Evolutionary conservation across 1,139 yeast species (phyloP).

Genomic region (Hemisphaericaspora xylofermentans): DNA sequence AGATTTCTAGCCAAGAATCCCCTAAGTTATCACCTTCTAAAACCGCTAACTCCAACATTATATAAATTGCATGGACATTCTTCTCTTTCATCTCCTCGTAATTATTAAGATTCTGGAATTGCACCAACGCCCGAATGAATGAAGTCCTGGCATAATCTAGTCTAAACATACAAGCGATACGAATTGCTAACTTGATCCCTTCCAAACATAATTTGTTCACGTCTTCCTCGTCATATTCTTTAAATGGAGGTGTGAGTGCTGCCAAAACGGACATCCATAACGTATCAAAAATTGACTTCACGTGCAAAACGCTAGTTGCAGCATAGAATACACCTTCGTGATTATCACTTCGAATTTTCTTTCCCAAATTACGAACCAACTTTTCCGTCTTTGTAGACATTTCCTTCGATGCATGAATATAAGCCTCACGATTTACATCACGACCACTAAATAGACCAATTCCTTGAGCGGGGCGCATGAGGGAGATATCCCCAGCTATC

Average conservation of each 20-base stretch:
- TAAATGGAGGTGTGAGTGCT: slow-evolving; percentile 90
- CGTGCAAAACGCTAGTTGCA: slow-evolving; percentile 85
- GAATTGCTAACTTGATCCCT: slow-evolving; percentile 79
- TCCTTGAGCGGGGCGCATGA: slow-evolving; percentile 33
- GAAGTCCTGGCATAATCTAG: slow-evolving; percentile 84
- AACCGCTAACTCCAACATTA: slow-evolving; percentile 74
- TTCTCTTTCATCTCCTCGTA: slow-evolving; percentile 76
- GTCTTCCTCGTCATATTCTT: slow-evolving; percentile 79
- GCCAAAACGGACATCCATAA: slow-evolving; percentile 97
- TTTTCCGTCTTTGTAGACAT: slow-evolving; percentile 88
- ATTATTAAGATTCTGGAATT: slow-evolving; percentile 79
- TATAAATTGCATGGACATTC: slow-evolving; percentile 76
- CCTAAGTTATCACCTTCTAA: slow-evolving; percentile 73
- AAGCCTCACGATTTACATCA: slow-evolving; percentile 80
- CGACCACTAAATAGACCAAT: slow-evolving; percentile 73
- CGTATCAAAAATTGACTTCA: slow-evolving; percentile 88
- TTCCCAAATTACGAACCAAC: slow-evolving; percentile 70
- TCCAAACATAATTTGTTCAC: slow-evolving; percentile 73
- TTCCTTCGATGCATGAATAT: slow-evolving; percentile 87
- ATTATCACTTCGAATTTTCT: slow-evolving; percentile 36
- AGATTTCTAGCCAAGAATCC: slow-evolving; percentile 78
- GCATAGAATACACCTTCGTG: slow-evolving; percentile 34
- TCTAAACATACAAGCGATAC: slow-evolving; percentile 82
- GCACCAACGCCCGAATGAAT: slow-evolving; percentile 85
- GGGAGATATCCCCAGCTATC: slow-evolving; percentile 58